Percentiles rank a stretch among this genome's conserved stretches.
Conservation (phyloP, 192 early-diverging fungal genomes). For the Rhizoclosmatium globosum region DNA sequence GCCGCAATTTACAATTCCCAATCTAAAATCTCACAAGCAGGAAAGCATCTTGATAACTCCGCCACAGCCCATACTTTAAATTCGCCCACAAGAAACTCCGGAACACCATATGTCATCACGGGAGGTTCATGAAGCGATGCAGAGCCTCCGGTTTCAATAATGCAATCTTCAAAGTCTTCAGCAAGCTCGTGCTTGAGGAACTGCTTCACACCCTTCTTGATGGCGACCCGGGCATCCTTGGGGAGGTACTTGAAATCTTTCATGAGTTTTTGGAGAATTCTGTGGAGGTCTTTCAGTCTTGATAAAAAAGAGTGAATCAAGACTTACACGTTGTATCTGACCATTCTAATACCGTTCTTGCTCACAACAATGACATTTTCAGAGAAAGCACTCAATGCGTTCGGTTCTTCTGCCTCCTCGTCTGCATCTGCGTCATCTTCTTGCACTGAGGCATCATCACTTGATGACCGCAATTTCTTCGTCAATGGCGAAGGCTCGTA, state of each 20-base stretch:
- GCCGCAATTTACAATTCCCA: not conserved
- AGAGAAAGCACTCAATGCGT: not conserved
- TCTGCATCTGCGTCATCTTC: too few species aligned
- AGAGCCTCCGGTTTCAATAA: not conserved
- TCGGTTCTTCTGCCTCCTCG: too few species aligned
- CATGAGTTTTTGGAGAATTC: slow-evolving; percentile 28
- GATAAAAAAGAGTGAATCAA: not conserved
- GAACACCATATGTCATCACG: slow-evolving; percentile 28
- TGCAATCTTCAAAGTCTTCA: slow-evolving; percentile 26
- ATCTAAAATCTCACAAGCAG: slow-evolving; percentile 17
- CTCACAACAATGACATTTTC: not conserved
- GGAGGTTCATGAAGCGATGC: not conserved
- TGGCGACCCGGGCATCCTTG: slow-evolving; percentile 28
- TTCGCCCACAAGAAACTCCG: slow-evolving; percentile 17
- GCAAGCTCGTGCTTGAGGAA: slow-evolving; percentile 24
- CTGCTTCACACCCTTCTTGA: slow-evolving; percentile 34
- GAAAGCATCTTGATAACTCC: slow-evolving; percentile 34
- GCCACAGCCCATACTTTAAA: slow-evolving; percentile 25
- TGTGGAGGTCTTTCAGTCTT: not conserved
- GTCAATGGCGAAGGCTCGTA: too few species aligned
- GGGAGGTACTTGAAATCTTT: slow-evolving; percentile 31
- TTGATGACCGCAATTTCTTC: too few species aligned
- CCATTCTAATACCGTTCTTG: slow-evolving; percentile 18
- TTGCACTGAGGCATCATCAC: too few species aligned
- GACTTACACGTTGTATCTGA: slow-evolving; percentile 11